These are phyloP conservation scores for Cyberlindnera mycetangii DNA, from an alignment of 805 yeast species.

Conservation along the genomic window DNA sequence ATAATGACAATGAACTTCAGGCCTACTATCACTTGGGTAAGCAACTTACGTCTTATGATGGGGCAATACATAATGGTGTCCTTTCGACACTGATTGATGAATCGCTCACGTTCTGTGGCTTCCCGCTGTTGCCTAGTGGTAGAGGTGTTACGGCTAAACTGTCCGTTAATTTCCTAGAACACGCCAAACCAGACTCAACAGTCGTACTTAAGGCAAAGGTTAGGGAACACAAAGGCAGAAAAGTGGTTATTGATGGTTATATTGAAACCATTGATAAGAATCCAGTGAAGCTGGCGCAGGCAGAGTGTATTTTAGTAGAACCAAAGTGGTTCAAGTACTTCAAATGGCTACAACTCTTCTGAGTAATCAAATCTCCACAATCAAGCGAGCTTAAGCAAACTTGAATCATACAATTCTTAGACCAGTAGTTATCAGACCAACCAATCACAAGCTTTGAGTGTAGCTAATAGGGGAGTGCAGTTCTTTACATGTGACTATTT, in stretches of 20 bases:
- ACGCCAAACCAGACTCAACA: conserved; percentile 52
- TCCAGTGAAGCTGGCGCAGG: conserved; percentile 50
- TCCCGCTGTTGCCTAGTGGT: conserved; percentile 71
- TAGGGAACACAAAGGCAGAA: conserved; percentile 66
- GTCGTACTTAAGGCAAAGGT: conserved; percentile 70
- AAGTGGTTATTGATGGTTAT: conserved; percentile 72
- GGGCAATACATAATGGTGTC: conserved; percentile 79
- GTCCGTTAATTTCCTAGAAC: conserved; percentile 53
- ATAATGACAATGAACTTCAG: conserved; percentile 47
- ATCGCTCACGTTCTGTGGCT: conserved; percentile 81
- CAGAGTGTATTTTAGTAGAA: conserved; percentile 72
- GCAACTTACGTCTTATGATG: conserved; percentile 62
- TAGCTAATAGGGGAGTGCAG: too few relatives aligned
- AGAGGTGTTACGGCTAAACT: conserved; percentile 89
- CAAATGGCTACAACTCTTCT: conserved; percentile 47
- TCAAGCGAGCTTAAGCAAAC: background rate
- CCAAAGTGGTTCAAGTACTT: conserved; percentile 85
- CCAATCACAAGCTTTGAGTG: background rate
- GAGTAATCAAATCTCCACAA: background rate
- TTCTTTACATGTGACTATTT: too few relatives aligned
- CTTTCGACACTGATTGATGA: conserved; percentile 81
- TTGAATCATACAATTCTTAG: background rate
- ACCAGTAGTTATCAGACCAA: background rate
- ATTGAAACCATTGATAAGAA: conserved; percentile 48
- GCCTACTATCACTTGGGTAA: conserved; percentile 73